phyloP scores from a whole-genome alignment of 345 rosid genomes.

The Arabidopsis arenosa region DNA sequence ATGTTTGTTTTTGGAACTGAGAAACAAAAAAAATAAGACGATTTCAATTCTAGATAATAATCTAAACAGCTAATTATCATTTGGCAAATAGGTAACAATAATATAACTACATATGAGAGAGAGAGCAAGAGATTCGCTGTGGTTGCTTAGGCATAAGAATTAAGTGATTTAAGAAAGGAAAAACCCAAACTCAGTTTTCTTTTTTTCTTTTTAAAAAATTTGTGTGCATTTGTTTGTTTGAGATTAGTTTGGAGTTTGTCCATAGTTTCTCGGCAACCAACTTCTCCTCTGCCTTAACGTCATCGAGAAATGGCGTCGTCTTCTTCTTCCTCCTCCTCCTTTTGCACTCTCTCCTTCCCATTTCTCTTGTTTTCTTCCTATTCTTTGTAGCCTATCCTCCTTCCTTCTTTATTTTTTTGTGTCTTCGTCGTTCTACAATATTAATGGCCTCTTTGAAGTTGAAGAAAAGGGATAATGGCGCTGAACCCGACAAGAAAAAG shows the following conservation, averaged over 20 bases:
- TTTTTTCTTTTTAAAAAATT: too few species aligned
- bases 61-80: conserved; percentile 27
- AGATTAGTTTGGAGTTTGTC: conserved; percentile 31
- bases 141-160: neutral
- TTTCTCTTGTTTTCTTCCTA: conserved; percentile 43
- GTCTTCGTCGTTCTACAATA: neutral
- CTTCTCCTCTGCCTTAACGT: conserved; percentile 23
- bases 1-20: neutral
- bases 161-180: neutral
- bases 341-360: conserved; percentile 45
- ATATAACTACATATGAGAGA: conserved; percentile 3
- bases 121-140: conserved; percentile 28
- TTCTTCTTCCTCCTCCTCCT: conserved; percentile 25
- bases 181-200: neutral
- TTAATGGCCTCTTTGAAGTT: conserved; percentile 44
- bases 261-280: conserved; percentile 37
- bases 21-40: neutral
- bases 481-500: conserved; percentile 36
- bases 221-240: neutral
- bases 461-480: conserved; percentile 48
- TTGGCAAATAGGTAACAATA: neutral
- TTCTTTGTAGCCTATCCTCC: conserved; percentile 35
- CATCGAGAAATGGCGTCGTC: conserved; percentile 36
- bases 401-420: neutral
- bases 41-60: conserved; percentile 27